Evolutionary conservation across 2,329 filamentous ascomycete species (phyloP), one percentile per base, ranked within the genome.

Genomic region (Pyricularia grisea): DNA sequence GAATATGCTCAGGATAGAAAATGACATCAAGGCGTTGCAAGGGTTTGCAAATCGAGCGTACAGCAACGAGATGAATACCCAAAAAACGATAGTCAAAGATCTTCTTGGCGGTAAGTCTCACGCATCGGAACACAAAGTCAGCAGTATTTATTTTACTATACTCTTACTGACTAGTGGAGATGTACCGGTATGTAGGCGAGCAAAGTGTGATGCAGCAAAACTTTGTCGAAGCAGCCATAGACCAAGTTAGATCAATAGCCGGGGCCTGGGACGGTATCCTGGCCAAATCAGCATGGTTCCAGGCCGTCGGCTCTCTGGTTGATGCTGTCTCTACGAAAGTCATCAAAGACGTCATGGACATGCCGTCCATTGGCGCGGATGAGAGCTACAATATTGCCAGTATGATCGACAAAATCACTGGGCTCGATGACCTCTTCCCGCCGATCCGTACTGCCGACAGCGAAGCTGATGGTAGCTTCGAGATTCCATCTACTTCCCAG

Each of bases 11-110:
- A 84, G 84, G 20, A 78, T 90, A 1, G 86, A 88, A 65, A 84
- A 84, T 67, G 88, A 90, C 71, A 81, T 88, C 71, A 85, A 85
- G 73, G 84, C 82, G 12, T 78, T 90, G 4, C 83, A 85, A 69
- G 84, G 78, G 58, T 90, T 90, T 71, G 88, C 87, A 10, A 85
- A 84, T 69, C 83, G 87, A 50, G 87, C 87, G 64, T 90, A 90
- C 74, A 81, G 81, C 31, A 85, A 84, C 65, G 88, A 90, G 73
- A 84, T 90, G 79, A 82, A 80, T 65, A 81, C 85, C 6, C 87
- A 89, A 70, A 85, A 87, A 73, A 88, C 85, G 0, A 79, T 89
- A 4, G 75, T 90, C n/a, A 81, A 84, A 10, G 87, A 90, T 73
- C 79, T 89, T 0, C 78, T 90, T 0, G 87, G 87, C 33, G 86